Evolutionary conservation across 306 rosid genomes (phyloP), one percentile per base, ranked within the genome.

Genomic region (Luffa aegyptiaca): DNA sequence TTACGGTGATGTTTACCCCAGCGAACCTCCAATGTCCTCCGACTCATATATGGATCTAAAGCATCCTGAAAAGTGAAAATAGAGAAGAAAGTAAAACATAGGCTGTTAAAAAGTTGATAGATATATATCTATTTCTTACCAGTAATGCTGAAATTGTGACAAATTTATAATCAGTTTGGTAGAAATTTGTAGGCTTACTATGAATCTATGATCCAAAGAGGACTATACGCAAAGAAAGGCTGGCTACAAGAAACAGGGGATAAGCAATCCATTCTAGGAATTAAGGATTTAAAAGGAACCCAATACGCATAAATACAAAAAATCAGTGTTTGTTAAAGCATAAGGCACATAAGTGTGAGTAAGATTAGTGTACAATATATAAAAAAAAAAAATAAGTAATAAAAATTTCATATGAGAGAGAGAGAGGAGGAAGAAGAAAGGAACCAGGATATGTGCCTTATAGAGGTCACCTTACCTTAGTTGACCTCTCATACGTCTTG

Each of bases 41-140:
- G 85, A 58, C 98, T 93, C 97, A 95, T 90, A 82, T 91, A 88
- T 3, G 97, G 98, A 79, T 95, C 96, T 83, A 93, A 88, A 80
- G 96, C 98, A 90, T 93, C 96, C 98, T 93, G 76, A 62, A 26
- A 26, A 26, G 31, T 26, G 31, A 26, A 62, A 77, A 66, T 74
- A 80, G 55, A 61, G 75, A 89, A 84, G 74, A 79, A 49, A 68
- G 42, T n/a, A 18, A 26, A 42, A 5, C n/a, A 4, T 16, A 66
- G 75, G 62, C 68, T 84, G 66, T 72, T 20, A 33, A 35, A 58
- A 64, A 33, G 44, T 35, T 52, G 16, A 37, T 41, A 77, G 12
- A n/a, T 21, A 73, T 59, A 31, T 58, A 57, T 63, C 41, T 9
- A 31, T n/a, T 63, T 64, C 59, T 51, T 74, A 7, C 46, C 61